Base-by-base conservation (phyloP, 352 stramenopile genomes). In the Globisporangium nodosum region DNA sequence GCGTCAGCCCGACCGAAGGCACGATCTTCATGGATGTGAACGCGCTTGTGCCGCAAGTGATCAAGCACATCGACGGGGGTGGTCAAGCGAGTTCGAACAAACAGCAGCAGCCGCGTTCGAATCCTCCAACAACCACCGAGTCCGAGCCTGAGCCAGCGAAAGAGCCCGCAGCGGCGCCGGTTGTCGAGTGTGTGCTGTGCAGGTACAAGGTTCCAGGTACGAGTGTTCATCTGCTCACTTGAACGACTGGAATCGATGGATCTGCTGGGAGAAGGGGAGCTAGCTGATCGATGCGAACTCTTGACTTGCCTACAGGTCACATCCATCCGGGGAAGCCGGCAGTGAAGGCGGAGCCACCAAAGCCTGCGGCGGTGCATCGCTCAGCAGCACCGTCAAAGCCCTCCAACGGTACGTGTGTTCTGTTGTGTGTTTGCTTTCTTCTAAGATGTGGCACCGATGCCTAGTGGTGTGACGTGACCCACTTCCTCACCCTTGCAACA, bases 201-300 rank as follows among this genome's bases (percentile, higher is more conserved):
- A 88, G 91, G 56, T 93, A 76, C 67, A 87, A 89, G 27, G 84
- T 93, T 9, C 59, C 81, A 54, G 83, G 82, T 83, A 66, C 50
- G 58, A 9, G 35, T 15, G 8, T 3, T 15, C 8, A 15, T 15
- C 31, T 9, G 3, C 9, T 37, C 9, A 37, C 31, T 37, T 37
- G 31, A 7, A 6, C 6, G 31, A 37, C 31, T 37, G 31, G 31
- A 37, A 3, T 37, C 6, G 16, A 7, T 15, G 20, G 16, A 13
- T 20, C 6, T 4, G 9, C 21, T n/a, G 8, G 4, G 11, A 13
- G 15, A 39, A 31, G 3, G 21, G 21, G 21, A 24, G 21, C 21
- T 24, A 20, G 21, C 11, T 13, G 8, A 13, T 27, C 4, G 21
- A 3, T 30, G 4, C 49, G 15, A 48, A 30, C 21, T 46, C 45